These are phyloP conservation scores for Colletotrichum sp. DNA, from an alignment of 2,329 filamentous ascomycete genomes.

Conservation along the genomic window DNA sequence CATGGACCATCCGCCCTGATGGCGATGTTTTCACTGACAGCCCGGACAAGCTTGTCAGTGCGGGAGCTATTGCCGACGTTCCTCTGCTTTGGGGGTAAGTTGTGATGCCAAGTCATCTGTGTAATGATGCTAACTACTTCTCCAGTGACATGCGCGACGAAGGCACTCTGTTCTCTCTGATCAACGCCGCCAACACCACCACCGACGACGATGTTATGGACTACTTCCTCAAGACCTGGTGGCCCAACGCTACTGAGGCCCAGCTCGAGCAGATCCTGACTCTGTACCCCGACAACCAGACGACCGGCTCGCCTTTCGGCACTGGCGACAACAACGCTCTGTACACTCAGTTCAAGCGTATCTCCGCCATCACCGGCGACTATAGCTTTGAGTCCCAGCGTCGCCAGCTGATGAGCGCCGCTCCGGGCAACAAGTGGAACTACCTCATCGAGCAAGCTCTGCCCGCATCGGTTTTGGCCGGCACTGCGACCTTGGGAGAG, in stretches of 20 bases:
- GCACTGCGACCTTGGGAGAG: conserved; percentile 53
- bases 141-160: not conserved
- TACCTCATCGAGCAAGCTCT: conserved; percentile 41
- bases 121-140: not conserved
- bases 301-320: conserved; percentile 37
- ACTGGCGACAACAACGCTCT: not conserved
- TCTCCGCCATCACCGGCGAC: not conserved
- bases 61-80: not conserved
- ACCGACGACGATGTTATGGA: conserved; percentile 46
- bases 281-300: conserved; percentile 45
- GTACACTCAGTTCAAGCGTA: not conserved
- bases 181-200: conserved; percentile 62
- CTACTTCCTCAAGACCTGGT: conserved; percentile 51
- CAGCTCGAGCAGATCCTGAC: conserved; percentile 58
- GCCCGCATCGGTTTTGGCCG: conserved; percentile 47
- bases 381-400: not conserved
- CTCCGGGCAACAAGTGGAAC: not conserved
- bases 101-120: not conserved
- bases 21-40: not conserved
- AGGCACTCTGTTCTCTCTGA: conserved; percentile 54
- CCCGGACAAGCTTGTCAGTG: not conserved
- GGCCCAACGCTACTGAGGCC: conserved; percentile 39
- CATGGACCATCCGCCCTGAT: not conserved
- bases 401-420: not conserved
- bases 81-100: not conserved